phyloP scores from a whole-genome alignment of 2,329 filamentous ascomycete genomes.

The Sporothrix humicola region DNA sequence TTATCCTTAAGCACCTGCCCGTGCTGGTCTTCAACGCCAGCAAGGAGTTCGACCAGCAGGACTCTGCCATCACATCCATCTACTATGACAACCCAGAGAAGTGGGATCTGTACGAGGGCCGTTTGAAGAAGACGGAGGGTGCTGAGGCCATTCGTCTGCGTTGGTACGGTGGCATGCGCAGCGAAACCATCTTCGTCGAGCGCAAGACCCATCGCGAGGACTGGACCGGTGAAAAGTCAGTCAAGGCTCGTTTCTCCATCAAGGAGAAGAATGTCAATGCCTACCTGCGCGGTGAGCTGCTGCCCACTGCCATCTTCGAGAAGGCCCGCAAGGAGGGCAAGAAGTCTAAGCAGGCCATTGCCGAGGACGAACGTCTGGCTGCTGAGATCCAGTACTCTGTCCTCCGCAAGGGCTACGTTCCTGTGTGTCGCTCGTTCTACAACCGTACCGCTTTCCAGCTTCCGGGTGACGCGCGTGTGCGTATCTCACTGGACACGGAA shows the following conservation, averaged over 20 bases:
- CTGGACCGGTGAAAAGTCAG: constrained; percentile 98
- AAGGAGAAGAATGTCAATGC: constrained; percentile 98
- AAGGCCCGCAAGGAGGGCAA: constrained; percentile 96
- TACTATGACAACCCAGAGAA: constrained; percentile 96
- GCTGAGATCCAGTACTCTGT: constrained; percentile 93
- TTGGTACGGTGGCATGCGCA: constrained; percentile 98
- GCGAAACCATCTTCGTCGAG: constrained; percentile 94
- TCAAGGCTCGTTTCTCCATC: constrained; percentile 92
- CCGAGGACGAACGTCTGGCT: constrained; percentile 86
- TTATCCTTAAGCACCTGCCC: constrained; percentile 95
- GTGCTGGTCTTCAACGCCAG: constrained; percentile 96
- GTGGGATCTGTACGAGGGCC: constrained; percentile 93
- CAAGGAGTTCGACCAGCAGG: constrained; percentile 91
- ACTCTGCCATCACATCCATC: constrained; percentile 95
- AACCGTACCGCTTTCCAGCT: constrained; percentile 98
- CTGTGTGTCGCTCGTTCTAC: constrained; percentile 95
- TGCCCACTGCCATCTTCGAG: constrained; percentile 88
- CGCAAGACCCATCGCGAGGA: constrained; percentile 98
- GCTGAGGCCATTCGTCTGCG: constrained; percentile 94
- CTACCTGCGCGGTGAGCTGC: constrained; percentile 82
- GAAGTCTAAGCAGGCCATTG: constrained; percentile 89
- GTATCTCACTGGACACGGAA: constrained; percentile 96
- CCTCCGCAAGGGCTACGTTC: constrained; percentile 82
- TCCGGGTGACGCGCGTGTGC: constrained; percentile 91
- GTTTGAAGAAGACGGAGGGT: constrained; percentile 96